Evolutionary conservation across 1,284 basidiomycete species (phyloP).

Genomic region (Laetiporus sulphureus): DNA sequence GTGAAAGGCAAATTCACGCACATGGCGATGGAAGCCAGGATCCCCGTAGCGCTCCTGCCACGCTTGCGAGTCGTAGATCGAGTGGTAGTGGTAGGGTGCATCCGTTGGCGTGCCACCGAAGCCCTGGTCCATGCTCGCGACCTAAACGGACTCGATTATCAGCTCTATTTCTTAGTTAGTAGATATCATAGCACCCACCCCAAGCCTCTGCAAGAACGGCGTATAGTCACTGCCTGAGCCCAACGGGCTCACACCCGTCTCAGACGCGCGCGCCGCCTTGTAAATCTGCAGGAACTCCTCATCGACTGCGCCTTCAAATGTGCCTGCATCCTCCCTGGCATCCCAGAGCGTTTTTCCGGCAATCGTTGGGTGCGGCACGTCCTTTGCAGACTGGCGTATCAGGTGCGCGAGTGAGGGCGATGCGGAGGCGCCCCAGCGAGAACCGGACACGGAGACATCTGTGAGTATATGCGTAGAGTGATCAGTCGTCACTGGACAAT

Average conservation of each 20-base stretch:
- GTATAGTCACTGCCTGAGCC: conserved; percentile 73
- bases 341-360: conserved; percentile 58
- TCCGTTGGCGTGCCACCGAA: conserved; percentile 43
- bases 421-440: conserved; percentile 44
- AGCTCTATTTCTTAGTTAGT: too few relatives aligned
- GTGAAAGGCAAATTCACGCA: conserved; percentile 20
- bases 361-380: conserved; percentile 61
- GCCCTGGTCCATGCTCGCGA: conserved; percentile 47
- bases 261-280: conserved; percentile 19
- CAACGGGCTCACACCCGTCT: conserved; percentile 32
- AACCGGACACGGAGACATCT: conserved; percentile 69
- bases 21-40: conserved; percentile 63
- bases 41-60: conserved; percentile 74
- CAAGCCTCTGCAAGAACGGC: conserved; percentile 66
- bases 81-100: conserved; percentile 72
- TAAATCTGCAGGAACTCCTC: conserved; percentile 24
- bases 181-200: conserved; percentile 27
- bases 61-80: conserved; percentile 64
- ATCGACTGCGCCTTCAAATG: conserved; percentile 35
- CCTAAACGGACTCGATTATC: too few relatives aligned
- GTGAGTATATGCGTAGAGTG: conserved; percentile 2
- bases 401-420: conserved; percentile 80
- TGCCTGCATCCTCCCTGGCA: conserved; percentile 50
- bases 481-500: conserved; percentile 4
- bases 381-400: conserved; percentile 58